phyloP scores from a whole-genome alignment of 2,329 filamentous ascomycete species.

The Xylariaceae sp. region DNA sequence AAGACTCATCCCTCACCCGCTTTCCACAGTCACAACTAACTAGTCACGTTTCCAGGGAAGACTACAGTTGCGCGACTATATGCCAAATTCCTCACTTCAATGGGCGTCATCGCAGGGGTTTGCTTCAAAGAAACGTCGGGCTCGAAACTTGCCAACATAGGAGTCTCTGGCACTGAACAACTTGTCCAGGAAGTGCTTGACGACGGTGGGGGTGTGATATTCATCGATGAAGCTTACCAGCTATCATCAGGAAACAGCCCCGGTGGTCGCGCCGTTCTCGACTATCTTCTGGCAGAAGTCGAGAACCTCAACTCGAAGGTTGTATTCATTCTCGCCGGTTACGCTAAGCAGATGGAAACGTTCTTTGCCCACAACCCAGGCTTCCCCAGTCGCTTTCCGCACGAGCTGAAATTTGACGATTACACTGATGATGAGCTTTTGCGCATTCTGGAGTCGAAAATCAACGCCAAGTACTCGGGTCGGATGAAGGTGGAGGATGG shows the following conservation, averaged over 20 bases:
- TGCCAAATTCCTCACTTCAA: constrained; percentile 57
- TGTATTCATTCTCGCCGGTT: constrained; percentile 70
- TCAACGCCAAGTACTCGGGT: constrained; percentile 50
- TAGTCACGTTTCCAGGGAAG: constrained; percentile 47
- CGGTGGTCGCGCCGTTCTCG: constrained; percentile 57
- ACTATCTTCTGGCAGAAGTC: constrained; percentile 68
- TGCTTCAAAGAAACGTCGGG: constrained; percentile 65
- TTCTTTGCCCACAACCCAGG: constrained; percentile 75
- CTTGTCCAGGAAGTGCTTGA: constrained; percentile 54
- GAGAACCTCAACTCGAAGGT: constrained; percentile 68
- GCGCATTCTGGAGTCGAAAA: constrained; percentile 52
- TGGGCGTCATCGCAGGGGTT: constrained; percentile 59
- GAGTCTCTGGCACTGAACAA: constrained; percentile 54
- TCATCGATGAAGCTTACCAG: constrained; percentile 80
- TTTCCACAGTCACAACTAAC: not conserved
- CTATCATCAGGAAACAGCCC: constrained; percentile 51
- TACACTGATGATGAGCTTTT: constrained; percentile 64
- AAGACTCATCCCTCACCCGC: constrained; percentile 5
- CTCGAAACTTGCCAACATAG: constrained; percentile 59
- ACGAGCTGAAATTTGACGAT: constrained; percentile 63
- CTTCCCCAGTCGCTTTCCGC: constrained; percentile 64
- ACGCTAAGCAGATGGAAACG: constrained; percentile 69
- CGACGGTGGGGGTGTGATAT: constrained; percentile 64
- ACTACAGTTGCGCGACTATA: constrained; percentile 73
- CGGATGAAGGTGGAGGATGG: constrained; percentile 60